phyloP scores from a whole-genome alignment of 345 rosid species.

The Lenwebbia sp. region DNA sequence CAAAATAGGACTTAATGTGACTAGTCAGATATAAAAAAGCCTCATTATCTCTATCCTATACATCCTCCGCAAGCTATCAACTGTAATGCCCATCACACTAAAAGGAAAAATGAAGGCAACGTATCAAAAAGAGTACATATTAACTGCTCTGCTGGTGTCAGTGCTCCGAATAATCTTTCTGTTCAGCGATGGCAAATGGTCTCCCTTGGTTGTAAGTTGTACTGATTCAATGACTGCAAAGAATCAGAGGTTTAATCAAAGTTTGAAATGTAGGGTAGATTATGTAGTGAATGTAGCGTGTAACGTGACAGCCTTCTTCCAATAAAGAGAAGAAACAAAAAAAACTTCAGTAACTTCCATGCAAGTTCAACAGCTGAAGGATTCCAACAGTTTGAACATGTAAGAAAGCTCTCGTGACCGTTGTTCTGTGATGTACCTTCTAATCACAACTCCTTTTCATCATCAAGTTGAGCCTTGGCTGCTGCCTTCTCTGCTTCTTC shows the following conservation, averaged over 20 bases:
- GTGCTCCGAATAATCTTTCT: background rate
- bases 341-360: background rate
- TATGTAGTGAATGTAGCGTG: background rate
- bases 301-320: background rate
- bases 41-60: background rate
- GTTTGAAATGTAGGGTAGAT: background rate
- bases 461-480: constrained; percentile 46
- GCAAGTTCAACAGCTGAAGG: background rate
- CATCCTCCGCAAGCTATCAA: background rate
- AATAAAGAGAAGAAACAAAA: background rate
- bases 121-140: background rate
- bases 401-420: background rate
- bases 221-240: background rate
- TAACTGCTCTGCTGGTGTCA: background rate
- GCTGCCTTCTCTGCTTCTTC: constrained; percentile 93
- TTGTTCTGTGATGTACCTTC: background rate
- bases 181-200: background rate
- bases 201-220: background rate
- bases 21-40: background rate
- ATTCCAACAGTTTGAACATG: background rate
- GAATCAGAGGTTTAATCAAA: background rate
- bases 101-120: background rate
- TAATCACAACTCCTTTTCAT: constrained; percentile 50
- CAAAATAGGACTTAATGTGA: background rate
- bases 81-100: background rate